Base-by-base conservation (phyloP, 345 rosid species). In the Laguncularia racemosa region DNA sequence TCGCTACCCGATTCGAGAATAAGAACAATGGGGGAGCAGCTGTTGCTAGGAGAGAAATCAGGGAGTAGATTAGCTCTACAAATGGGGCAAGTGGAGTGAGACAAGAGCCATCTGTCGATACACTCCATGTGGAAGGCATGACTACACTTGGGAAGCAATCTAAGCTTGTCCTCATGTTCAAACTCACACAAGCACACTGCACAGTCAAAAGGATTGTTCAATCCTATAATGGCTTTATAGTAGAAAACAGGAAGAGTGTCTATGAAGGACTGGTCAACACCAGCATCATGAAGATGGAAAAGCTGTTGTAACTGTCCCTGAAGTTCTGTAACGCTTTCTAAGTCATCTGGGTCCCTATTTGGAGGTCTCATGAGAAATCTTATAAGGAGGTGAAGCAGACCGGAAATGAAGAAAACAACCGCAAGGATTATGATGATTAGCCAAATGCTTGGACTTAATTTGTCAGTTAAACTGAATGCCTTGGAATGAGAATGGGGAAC, bases 121-220 rank as follows among this genome's bases (percentile, higher is more conserved):
- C 99, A 93, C 50, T 87, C 99, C 96, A 81, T 75, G 70, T 93
- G 99, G 69, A 93, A 93, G 50, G 99, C 99, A 72, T 93, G 99
- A 67, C 97, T 90, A 23, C 99, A 93, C 76, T 90, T 93, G 8
- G 99, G 99, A 40, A 93, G 72, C 76, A 93, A 76, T 68, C 99
- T 82, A 55, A 93, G 97, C 80, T 84, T 82, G 57, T 93, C 99
- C 44, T 85, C 96, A n/a, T 76, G 68, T 76, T 84, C 97, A 73
- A 89, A 89, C 68, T 89, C 99, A 63, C 90, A 87, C 63, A 93
- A 80, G 69, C 99, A 93, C 17, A 93, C 97, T 17, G 99, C 96
- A 70, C 99, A 93, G 63, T 93, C 99, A 44, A 93, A 87, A 43
- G 96, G 92, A 60, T 84, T 75, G 60, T 80, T 84, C 61, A 73